Evolutionary conservation across 2,329 filamentous ascomycete species (phyloP).

Genomic region (Tolypocladium guangdongense): DNA sequence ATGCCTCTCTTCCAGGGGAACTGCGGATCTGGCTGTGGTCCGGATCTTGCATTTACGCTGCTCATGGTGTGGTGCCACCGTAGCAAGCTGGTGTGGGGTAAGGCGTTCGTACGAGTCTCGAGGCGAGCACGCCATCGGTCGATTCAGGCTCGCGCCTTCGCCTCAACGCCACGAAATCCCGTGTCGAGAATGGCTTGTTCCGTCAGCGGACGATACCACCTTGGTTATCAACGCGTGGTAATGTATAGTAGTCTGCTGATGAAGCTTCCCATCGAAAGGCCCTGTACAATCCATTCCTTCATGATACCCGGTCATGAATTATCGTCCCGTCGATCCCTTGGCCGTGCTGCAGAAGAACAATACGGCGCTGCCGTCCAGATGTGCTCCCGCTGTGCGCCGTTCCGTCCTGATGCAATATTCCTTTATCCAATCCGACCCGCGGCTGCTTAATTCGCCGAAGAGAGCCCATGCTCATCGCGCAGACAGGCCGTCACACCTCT

Average conservation of each 20-base stretch:
- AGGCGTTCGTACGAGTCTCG: neutral
- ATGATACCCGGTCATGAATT: neutral
- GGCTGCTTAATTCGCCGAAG: neutral
- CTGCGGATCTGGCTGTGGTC: too few relatives aligned
- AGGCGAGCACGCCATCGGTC: slow-evolving; percentile 5
- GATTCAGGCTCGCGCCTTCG: neutral
- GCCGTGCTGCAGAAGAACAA: neutral
- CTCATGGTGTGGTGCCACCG: neutral
- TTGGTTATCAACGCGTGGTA: neutral
- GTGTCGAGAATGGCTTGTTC: neutral
- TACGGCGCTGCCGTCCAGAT: too few relatives aligned
- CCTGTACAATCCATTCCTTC: neutral
- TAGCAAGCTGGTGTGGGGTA: neutral
- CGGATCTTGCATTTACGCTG: too few relatives aligned
- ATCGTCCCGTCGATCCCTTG: neutral
- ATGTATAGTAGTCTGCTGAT: neutral
- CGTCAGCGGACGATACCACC: too few relatives aligned
- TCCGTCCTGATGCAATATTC: neutral
- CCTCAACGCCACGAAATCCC: too few relatives aligned
- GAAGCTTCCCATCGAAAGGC: neutral
- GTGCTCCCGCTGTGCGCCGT: neutral
- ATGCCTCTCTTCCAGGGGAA: too few relatives aligned
- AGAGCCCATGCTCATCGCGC: neutral
- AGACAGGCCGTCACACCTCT: slow-evolving; percentile 14
- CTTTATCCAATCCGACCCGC: neutral